Percentiles rank a stretch among this genome's conserved stretches.
These are phyloP conservation scores for Tolypocladium sp. DNA, from an alignment of 2,329 filamentous ascomycete genomes.

Conservation along the genomic window DNA sequence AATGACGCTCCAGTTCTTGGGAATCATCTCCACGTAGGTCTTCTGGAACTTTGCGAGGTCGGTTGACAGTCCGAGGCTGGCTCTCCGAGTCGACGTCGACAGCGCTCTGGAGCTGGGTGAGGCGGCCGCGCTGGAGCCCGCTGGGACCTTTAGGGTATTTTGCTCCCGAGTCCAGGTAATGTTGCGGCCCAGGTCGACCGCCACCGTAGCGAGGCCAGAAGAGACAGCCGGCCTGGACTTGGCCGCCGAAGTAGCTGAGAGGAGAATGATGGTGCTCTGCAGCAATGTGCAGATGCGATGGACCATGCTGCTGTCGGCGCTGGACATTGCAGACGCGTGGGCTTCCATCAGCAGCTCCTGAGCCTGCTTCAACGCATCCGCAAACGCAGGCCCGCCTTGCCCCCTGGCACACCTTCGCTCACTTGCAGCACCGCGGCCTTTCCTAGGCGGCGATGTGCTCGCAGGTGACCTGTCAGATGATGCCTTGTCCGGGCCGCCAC, in stretches of 20 bases:
- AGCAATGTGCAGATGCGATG: constrained; percentile 55
- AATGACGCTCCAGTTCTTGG: constrained; percentile 72
- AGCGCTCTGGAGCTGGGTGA: constrained; percentile 17
- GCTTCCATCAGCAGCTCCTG: constrained; percentile 57
- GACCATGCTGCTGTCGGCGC: constrained; percentile 49
- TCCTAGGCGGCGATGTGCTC: constrained; percentile 25
- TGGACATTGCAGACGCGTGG: constrained; percentile 45
- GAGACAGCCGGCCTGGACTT: constrained; percentile 36
- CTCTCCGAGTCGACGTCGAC: constrained; percentile 20
- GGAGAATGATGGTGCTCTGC: constrained; percentile 55
- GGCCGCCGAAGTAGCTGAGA: constrained; percentile 49
- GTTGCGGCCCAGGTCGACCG: constrained; percentile 61
- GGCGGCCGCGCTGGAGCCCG: not conserved
- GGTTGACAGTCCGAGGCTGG: constrained; percentile 35
- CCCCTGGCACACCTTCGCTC: constrained; percentile 21
- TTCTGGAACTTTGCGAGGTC: constrained; percentile 61
- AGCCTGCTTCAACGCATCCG: constrained; percentile 53
- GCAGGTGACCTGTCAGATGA: constrained; percentile 23
- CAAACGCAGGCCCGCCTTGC: constrained; percentile 31
- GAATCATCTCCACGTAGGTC: constrained; percentile 80
- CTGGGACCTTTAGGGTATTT: constrained; percentile 40
- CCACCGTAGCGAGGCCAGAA: constrained; percentile 51
- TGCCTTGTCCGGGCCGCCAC: constrained; percentile 30
- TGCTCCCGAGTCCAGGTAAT: constrained; percentile 58
- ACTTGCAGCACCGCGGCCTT: constrained; percentile 12